Percentiles rank a stretch among this genome's conserved stretches.
These are phyloP conservation scores for Phytophthora pseudosyringae DNA, from an alignment of 352 stramenopile species.

Conservation along the genomic window DNA sequence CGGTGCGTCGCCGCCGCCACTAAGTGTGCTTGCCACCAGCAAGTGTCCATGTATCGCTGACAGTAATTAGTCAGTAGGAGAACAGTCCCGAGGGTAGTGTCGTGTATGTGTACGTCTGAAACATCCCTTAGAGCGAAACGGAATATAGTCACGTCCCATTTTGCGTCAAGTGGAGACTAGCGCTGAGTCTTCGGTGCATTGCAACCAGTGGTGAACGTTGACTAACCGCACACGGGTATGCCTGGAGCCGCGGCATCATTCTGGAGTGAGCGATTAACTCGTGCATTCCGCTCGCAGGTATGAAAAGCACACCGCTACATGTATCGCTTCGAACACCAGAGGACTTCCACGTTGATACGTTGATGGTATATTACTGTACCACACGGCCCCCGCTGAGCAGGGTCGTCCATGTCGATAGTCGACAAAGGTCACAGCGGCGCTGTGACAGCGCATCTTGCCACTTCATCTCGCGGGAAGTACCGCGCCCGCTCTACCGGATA, in stretches of 20 bases:
- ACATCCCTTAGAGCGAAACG: slow-evolving; percentile 26
- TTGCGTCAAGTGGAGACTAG: slow-evolving; percentile 13
- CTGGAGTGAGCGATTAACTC: slow-evolving; percentile 7
- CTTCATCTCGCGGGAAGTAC: not conserved
- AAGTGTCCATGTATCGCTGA: slow-evolving; percentile 18
- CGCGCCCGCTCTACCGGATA: slow-evolving; percentile 3
- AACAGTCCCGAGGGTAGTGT: slow-evolving; percentile 13
- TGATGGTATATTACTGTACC: not conserved
- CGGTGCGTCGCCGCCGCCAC: slow-evolving; percentile 31
- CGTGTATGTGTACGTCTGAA: slow-evolving; percentile 30
- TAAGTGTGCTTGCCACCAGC: slow-evolving; percentile 20
- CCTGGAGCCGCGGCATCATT: slow-evolving; percentile 3
- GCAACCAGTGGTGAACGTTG: not conserved
- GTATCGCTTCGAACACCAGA: slow-evolving; percentile 11
- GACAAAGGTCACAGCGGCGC: slow-evolving; percentile 1
- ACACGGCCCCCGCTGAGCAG: slow-evolving; percentile 6
- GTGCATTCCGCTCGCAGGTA: slow-evolving; percentile 16
- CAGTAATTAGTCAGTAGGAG: slow-evolving; percentile 10
- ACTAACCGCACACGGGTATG: slow-evolving; percentile 14
- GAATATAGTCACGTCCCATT: slow-evolving; percentile 22
- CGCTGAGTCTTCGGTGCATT: not conserved
- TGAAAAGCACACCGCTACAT: not conserved
- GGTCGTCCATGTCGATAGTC: slow-evolving; percentile 13
- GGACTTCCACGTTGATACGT: not conserved
- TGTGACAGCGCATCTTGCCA: slow-evolving; percentile 5